Evolutionary conservation across 2,329 filamentous ascomycete genomes (phyloP).

Genomic region (Colletotrichum limetticola): DNA sequence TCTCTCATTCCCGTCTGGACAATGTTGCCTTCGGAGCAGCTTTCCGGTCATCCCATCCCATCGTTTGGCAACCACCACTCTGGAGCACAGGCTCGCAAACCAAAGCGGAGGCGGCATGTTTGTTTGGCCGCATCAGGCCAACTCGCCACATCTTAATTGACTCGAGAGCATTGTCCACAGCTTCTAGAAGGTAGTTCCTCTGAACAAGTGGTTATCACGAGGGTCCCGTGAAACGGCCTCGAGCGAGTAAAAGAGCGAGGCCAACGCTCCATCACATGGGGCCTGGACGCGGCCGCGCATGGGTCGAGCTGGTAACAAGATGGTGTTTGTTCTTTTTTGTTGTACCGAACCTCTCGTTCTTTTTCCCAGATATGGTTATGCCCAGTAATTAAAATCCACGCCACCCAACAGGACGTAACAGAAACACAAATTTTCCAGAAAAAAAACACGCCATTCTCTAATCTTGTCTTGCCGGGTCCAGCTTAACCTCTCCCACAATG

Average conservation of each 20-base stretch:
- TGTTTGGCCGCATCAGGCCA: neutral
- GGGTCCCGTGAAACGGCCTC: conserved; percentile 1
- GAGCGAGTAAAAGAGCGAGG: conserved; percentile 9
- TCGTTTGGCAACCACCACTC: neutral
- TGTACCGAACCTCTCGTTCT: neutral
- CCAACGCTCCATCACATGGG: neutral
- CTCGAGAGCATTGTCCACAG: conserved; percentile 7
- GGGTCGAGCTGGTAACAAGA: neutral
- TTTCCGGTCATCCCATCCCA: conserved; percentile 9
- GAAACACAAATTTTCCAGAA: neutral
- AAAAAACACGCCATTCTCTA: conserved; percentile 23
- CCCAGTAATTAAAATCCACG: neutral
- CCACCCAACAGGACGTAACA: conserved; percentile 4
- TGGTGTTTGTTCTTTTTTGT: neutral
- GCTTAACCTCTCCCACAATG: conserved; percentile 41
- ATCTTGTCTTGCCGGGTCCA: conserved; percentile 37
- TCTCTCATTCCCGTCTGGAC: neutral
- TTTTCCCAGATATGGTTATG: conserved; percentile 3
- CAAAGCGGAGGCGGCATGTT: neutral
- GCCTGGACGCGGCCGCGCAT: neutral
- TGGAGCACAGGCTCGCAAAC: neutral
- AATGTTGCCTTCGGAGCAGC: neutral
- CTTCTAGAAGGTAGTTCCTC: conserved; percentile 30
- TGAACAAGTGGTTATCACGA: neutral
- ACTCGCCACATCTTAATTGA: conserved; percentile 8